Base-by-base conservation (phyloP, 345 rosid species). In the Eucalyptus sp. region DNA sequence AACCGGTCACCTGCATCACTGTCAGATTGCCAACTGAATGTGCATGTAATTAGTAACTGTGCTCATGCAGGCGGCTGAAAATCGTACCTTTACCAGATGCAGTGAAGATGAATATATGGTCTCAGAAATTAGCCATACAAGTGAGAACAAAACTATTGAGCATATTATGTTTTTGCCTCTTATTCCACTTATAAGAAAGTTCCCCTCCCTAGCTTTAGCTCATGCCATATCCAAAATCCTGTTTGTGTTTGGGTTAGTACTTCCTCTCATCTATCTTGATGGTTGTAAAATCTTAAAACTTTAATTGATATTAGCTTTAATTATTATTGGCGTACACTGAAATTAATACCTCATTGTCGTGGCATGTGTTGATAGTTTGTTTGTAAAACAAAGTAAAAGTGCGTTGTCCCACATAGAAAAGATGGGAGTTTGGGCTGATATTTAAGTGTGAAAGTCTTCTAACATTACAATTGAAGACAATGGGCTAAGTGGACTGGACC, bases 41-140 rank as follows among this genome's bases (percentile, higher is more conserved):
- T n/a, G 20, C 76, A 64, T 0, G 76, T 64, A 14, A 64, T 3
- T 64, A 29, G 37, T n/a, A 64, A n/a, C 18, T 64, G 76, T 64
- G 16, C 11, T 64, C 37, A 83, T 90, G 86, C 91, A 95, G 99
- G 99, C 95, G 52, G 96, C 95, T 49, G 92, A 93, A 79, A 97
- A 96, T 93, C 92, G 94, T 17, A 88, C 91, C 88, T 97, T 97
- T 94, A 41, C 96, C n/a, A 94, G 97, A 93, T 97, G 95, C 89
- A 96, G 99, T 90, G 96, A 96, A 88, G 99, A 97, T 95, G 80
- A 96, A 43, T 96, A 96, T 84, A 96, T 96, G 89, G 95, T 95
- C 91, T 94, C 95, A 90, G 92, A 94, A 89, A 95, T 97, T 91
- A 96, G 96, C 95, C 92, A 94, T 96, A 66, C 96, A 96, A 90